These are phyloP conservation scores for Cutaneotrichosporon sp. DNA, from an alignment of 1,284 basidiomycete genomes.

Conservation along the genomic window DNA sequence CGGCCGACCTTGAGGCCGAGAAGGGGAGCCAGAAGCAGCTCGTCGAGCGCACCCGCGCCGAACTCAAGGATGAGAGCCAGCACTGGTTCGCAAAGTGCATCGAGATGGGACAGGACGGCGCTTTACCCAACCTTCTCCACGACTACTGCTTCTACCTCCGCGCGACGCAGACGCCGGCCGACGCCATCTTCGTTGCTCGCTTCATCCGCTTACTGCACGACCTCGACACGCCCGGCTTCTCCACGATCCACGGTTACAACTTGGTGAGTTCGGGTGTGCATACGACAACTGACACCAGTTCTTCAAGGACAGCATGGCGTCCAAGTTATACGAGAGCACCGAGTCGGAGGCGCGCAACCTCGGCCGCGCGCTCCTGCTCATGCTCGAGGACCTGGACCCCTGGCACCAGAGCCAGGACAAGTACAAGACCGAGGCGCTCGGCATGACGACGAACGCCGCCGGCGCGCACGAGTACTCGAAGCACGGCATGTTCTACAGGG, in stretches of 20 bases:
- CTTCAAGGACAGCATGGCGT: constrained; percentile 78
- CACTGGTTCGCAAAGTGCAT: constrained; percentile 77
- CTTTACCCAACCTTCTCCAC: constrained; percentile 34
- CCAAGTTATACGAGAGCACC: constrained; percentile 86
- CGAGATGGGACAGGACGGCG: constrained; percentile 24
- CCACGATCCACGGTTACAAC: constrained; percentile 80
- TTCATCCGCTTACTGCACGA: constrained; percentile 86
- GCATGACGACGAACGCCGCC: constrained; percentile 40
- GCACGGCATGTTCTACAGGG: constrained; percentile 63
- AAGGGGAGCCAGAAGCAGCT: constrained; percentile 38
- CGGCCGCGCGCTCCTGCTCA: constrained; percentile 79
- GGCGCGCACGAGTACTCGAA: constrained; percentile 46
- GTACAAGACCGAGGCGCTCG: constrained; percentile 56
- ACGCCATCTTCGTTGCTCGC: constrained; percentile 90
- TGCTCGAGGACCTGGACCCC: constrained; percentile 70
- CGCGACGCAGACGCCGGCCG: constrained; percentile 88
- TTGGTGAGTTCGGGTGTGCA: constrained; percentile 57
- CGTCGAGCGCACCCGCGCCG: constrained; percentile 59
- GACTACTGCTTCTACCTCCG: constrained; percentile 94
- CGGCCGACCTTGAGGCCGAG: constrained; percentile 40
- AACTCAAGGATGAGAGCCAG: constrained; percentile 80
- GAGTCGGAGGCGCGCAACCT: constrained; percentile 96
- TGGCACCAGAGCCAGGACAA: constrained; percentile 71
- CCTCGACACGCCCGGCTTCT: constrained; percentile 82
- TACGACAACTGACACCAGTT: constrained; percentile 52